Percentiles rank a stretch among this genome's conserved stretches.
phyloP scores from a whole-genome alignment of 345 rosid genomes.

The Heritiera littoralis region DNA sequence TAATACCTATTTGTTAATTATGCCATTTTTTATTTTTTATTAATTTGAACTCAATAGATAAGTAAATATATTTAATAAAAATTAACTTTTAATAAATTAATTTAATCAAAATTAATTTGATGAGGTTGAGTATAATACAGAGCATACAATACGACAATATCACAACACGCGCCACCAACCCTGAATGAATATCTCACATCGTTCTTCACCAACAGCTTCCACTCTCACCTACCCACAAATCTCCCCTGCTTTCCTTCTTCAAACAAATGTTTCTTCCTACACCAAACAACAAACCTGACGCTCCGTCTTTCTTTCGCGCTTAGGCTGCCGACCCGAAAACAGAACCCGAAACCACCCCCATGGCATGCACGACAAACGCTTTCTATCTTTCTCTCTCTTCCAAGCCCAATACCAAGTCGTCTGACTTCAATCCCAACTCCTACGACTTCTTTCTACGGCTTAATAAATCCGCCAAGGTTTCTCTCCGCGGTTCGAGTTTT shows the following conservation, averaged over 20 bases:
- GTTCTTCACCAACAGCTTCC: neutral
- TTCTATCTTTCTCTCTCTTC: slow-evolving; percentile 49
- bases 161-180: neutral
- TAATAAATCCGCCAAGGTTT: slow-evolving; percentile 29
- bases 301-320: neutral
- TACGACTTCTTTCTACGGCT: slow-evolving; percentile 26
- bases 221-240: slow-evolving; percentile 1
- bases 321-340: neutral
- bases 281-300: neutral
- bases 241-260: neutral
- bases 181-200: neutral
- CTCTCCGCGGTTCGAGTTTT: slow-evolving; percentile 31
- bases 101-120: too few species aligned
- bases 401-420: slow-evolving; percentile 23
- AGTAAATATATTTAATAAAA: too few species aligned
- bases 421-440: slow-evolving; percentile 25
- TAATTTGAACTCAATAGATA: too few species aligned
- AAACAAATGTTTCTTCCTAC: slow-evolving; percentile 11
- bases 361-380: slow-evolving; percentile 58
- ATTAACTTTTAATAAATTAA: too few species aligned
- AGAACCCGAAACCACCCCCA: slow-evolving; percentile 25
- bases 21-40: too few species aligned
- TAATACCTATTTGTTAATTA: too few species aligned
- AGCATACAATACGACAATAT: neutral
- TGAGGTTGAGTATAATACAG: too few species aligned